Evolutionary conservation across 2,329 filamentous ascomycete genomes (phyloP).

Genomic region (Sphaerulina populicola): DNA sequence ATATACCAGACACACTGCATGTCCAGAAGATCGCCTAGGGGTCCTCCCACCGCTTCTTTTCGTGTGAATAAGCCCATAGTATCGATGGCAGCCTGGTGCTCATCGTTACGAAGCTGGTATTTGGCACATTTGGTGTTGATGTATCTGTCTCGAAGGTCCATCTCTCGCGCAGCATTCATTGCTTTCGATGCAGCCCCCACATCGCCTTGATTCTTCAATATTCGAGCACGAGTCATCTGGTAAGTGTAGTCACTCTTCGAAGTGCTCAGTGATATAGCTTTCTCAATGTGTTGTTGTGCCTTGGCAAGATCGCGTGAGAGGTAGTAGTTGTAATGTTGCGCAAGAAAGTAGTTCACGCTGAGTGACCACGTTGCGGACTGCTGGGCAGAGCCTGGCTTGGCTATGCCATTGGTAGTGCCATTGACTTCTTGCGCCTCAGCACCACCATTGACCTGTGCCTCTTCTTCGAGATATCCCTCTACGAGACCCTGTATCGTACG

Average conservation of each 20-base stretch:
- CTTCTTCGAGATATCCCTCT: slow-evolving; percentile 58
- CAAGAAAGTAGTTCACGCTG: slow-evolving; percentile 83
- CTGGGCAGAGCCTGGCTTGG: slow-evolving; percentile 27
- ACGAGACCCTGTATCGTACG: slow-evolving; percentile 66
- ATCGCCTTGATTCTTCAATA: slow-evolving; percentile 85
- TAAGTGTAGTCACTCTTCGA: slow-evolving; percentile 85
- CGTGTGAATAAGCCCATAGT: slow-evolving; percentile 92
- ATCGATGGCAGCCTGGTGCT: slow-evolving; percentile 75
- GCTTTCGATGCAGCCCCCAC: slow-evolving; percentile 68
- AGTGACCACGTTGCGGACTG: slow-evolving; percentile 56
- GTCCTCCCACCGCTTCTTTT: slow-evolving; percentile 78
- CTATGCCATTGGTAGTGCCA: slow-evolving; percentile 35
- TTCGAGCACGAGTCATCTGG: slow-evolving; percentile 88
- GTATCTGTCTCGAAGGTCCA: slow-evolving; percentile 87
- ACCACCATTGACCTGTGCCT: slow-evolving; percentile 25
- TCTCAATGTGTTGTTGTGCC: slow-evolving; percentile 73
- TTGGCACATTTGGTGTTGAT: slow-evolving; percentile 98
- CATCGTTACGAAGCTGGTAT: slow-evolving; percentile 86
- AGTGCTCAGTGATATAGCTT: slow-evolving; percentile 69
- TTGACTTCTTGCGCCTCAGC: slow-evolving; percentile 23
- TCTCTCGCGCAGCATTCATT: slow-evolving; percentile 77
- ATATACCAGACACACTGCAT: slow-evolving; percentile 99
- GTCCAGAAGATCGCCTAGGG: slow-evolving; percentile 82
- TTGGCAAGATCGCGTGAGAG: slow-evolving; percentile 75
- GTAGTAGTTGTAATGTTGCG: slow-evolving; percentile 93